Conservation (phyloP, 2,329 filamentous ascomycete genomes). For the Coniochaeta pulveracea region DNA sequence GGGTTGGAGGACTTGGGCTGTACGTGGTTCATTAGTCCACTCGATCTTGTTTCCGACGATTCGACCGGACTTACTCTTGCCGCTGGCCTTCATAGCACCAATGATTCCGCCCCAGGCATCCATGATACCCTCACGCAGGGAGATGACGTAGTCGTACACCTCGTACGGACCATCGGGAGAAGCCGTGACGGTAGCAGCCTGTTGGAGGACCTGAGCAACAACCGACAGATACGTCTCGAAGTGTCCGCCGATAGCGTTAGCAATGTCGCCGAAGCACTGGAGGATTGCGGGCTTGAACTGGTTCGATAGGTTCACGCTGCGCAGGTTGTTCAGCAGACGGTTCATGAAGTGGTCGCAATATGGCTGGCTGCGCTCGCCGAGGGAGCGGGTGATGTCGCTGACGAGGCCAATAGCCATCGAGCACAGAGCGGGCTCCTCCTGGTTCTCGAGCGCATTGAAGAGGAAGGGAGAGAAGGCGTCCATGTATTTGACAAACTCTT, state of each 20-base stretch:
- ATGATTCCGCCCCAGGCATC: constrained; percentile 98
- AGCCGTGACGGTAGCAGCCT: constrained; percentile 74
- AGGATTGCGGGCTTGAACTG: constrained; percentile 97
- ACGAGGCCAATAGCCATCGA: constrained; percentile 96
- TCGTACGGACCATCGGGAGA: constrained; percentile 77
- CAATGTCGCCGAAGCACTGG: constrained; percentile 96
- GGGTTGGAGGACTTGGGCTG: constrained; percentile 60
- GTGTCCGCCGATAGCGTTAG: constrained; percentile 79
- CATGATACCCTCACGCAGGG: constrained; percentile 93
- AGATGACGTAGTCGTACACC: constrained; percentile 94
- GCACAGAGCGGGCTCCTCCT: constrained; percentile 88
- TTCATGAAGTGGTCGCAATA: constrained; percentile 99
- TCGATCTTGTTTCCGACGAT: not conserved
- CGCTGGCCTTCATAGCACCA: constrained; percentile 77
- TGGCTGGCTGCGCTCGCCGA: constrained; percentile 83
- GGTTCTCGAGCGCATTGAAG: constrained; percentile 88
- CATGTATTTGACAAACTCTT: constrained; percentile 96
- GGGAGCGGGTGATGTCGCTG: constrained; percentile 86
- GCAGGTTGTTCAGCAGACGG: constrained; percentile 82
- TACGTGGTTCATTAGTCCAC: constrained; percentile 16
- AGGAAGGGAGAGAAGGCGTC: constrained; percentile 86
- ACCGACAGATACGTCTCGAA: constrained; percentile 91
- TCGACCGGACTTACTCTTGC: constrained; percentile 49
- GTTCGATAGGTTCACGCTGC: constrained; percentile 79
- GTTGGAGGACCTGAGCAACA: constrained; percentile 87